phyloP scores from a whole-genome alignment of 164 flowering plant species.

The Paratinospora sagittata region DNA sequence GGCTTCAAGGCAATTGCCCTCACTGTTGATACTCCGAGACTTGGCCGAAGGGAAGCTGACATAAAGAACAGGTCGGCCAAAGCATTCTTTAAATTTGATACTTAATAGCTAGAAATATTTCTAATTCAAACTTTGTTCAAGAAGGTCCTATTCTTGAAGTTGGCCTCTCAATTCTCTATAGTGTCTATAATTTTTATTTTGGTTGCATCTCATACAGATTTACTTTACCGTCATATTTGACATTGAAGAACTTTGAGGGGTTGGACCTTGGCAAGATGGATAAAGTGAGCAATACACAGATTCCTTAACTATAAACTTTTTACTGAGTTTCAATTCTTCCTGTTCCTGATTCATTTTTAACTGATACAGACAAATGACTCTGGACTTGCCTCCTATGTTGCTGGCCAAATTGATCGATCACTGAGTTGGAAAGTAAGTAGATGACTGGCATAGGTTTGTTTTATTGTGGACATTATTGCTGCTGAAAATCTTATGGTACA shows the following conservation, averaged over 20 bases:
- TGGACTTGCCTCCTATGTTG: conserved; percentile 76
- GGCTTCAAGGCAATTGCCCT: conserved; percentile 95
- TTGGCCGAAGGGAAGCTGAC: conserved; percentile 92
- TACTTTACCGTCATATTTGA: conserved; percentile 56
- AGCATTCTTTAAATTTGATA: background rate
- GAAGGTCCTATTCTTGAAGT: background rate
- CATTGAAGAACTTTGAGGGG: conserved; percentile 40
- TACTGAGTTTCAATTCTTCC: background rate
- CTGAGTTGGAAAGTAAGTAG: conserved; percentile 68
- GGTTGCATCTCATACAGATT: conserved; percentile 35
- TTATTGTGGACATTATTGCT: background rate
- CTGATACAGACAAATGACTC: conserved; percentile 55
- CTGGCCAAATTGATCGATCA: conserved; percentile 60
- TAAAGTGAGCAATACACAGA: conserved; percentile 25
- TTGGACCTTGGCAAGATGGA: conserved; percentile 71
- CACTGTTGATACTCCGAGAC: conserved; percentile 86
- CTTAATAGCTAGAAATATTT: background rate
- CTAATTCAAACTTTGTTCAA: background rate
- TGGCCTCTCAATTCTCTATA: background rate
- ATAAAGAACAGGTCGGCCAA: conserved; percentile 73
- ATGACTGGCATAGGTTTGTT: background rate
- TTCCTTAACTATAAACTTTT: background rate
- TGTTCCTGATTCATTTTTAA: background rate
- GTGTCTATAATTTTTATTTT: background rate
- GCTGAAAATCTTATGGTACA: background rate